Percentiles rank a stretch among this genome's conserved stretches.
Conservation (phyloP, 148 eudicot species). For the Vaccinium vitisidaea region DNA sequence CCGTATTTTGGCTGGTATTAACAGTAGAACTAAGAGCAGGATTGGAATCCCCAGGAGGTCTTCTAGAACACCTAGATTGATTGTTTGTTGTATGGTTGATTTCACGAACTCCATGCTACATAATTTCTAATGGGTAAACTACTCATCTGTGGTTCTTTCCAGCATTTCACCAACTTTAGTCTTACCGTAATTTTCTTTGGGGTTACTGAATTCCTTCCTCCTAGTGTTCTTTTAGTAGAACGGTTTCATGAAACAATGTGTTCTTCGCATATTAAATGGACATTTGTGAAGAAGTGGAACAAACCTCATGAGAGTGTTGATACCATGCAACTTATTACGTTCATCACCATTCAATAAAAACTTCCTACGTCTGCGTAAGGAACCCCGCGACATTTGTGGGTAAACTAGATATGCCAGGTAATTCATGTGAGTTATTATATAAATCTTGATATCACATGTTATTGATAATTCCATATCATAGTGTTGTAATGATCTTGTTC, state of each 20-base stretch:
- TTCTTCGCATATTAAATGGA: not conserved
- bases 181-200: not conserved
- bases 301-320: not conserved
- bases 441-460: not conserved
- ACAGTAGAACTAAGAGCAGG: not conserved
- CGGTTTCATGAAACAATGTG: not conserved
- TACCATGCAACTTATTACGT: not conserved
- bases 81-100: too few relatives aligned
- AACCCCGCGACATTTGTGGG: not conserved
- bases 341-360: not conserved
- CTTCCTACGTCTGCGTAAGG: not conserved
- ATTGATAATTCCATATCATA: not conserved
- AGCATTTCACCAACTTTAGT: not conserved
- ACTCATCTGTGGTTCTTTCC: not conserved
- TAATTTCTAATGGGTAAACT: too few relatives aligned
- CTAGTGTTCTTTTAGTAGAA: not conserved
- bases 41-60: not conserved
- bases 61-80: not conserved
- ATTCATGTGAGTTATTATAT: not conserved
- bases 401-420: not conserved
- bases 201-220: too few relatives aligned
- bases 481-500: not conserved
- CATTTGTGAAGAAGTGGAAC: not conserved
- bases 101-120: too few relatives aligned
- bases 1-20: not conserved